Conservation (phyloP, 139 green algal genomes). For the Micromonas commoda region DNA sequence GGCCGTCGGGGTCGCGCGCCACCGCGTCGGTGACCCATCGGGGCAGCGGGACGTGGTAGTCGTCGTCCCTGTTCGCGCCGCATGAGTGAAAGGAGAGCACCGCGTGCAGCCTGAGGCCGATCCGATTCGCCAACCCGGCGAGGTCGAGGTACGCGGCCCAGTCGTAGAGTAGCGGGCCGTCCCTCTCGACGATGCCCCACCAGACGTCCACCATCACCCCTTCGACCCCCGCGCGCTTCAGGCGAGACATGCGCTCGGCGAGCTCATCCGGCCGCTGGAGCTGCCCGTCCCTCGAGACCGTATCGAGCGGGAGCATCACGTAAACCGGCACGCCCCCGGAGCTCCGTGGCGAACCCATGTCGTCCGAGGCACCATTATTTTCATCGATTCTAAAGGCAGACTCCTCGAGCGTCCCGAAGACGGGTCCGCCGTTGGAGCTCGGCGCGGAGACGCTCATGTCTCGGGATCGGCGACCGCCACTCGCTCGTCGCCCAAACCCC, state of each 20-base stretch:
- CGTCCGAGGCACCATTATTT: not conserved
- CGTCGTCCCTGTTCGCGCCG: conserved; percentile 47
- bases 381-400: too few relatives aligned
- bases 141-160: conserved; percentile 48
- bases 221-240: conserved; percentile 39
- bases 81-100: conserved; percentile 56
- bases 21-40: conserved; percentile 83
- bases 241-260: conserved; percentile 22
- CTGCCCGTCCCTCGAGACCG: conserved; percentile 48
- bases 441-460: too few relatives aligned
- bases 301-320: conserved; percentile 98
- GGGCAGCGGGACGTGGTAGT: conserved; percentile 70
- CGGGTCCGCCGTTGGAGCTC: too few relatives aligned
- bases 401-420: too few relatives aligned
- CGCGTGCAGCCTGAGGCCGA: conserved; percentile 58
- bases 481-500: too few relatives aligned
- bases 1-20: conserved; percentile 71
- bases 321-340: conserved; percentile 63
- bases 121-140: conserved; percentile 52
- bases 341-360: not conserved
- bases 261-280: conserved; percentile 34
- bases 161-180: conserved; percentile 47
- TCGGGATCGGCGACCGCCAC: too few relatives aligned
- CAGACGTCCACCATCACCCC: conserved; percentile 58
- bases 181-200: conserved; percentile 76